Evolutionary conservation across 2,329 filamentous ascomycete genomes (phyloP).

Genomic region (Diplocarpon rosae): DNA sequence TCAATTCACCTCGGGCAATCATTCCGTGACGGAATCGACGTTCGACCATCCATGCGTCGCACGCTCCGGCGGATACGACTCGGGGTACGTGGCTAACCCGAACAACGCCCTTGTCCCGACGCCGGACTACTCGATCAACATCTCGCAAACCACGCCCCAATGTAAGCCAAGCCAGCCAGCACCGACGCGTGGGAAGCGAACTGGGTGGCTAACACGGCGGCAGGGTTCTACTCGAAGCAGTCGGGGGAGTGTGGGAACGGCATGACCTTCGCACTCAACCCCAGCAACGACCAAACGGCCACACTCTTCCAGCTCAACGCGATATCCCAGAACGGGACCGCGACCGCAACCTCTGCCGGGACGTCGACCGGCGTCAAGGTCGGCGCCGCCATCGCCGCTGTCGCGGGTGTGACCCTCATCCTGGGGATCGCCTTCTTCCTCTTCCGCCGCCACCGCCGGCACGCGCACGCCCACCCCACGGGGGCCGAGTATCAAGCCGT

Average conservation of each 20-base stretch:
- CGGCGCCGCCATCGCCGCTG: constrained; percentile 5
- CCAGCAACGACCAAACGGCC: constrained; percentile 5
- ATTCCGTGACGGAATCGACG: constrained; percentile 34
- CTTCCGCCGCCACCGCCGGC: constrained; percentile 2
- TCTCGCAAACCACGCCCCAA: constrained; percentile 7
- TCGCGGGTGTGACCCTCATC: constrained; percentile 2
- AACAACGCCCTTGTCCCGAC: constrained; percentile 34
- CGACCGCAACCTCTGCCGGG: neutral
- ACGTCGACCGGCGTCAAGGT: constrained; percentile 4
- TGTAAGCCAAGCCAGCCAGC: constrained; percentile 9
- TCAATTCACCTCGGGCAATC: constrained; percentile 32
- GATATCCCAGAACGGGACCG: constrained; percentile 1
- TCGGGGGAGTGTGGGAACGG: constrained; percentile 8
- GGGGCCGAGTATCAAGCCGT: neutral
- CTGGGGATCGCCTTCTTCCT: constrained; percentile 5
- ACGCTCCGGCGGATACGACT: constrained; percentile 45
- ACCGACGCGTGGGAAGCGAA: neutral
- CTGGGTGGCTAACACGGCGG: neutral
- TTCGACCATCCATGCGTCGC: constrained; percentile 29
- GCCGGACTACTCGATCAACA: constrained; percentile 5
- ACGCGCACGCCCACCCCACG: neutral
- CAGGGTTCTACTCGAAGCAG: constrained; percentile 13
- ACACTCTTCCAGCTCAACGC: constrained; percentile 5
- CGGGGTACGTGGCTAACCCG: constrained; percentile 34
- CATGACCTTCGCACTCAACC: constrained; percentile 14